phyloP scores from a whole-genome alignment of 2,329 filamentous ascomycete genomes.

The Botrytis cinerea region DNA sequence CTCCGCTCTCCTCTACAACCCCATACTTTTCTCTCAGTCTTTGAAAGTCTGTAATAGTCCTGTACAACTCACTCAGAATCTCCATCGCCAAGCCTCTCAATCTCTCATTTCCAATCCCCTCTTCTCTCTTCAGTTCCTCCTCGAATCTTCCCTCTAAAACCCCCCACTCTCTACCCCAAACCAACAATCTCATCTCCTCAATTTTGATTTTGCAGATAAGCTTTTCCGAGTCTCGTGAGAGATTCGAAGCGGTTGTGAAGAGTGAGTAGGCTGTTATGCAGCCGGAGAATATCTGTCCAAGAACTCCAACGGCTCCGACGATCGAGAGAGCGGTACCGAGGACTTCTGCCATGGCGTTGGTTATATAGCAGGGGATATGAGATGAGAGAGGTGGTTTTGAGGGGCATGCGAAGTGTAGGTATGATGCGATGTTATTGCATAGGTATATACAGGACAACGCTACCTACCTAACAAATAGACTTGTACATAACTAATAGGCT shows the following conservation, averaged over 20 bases:
- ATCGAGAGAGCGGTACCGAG: constrained; percentile 48
- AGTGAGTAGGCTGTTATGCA: constrained; percentile 50
- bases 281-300: constrained; percentile 51
- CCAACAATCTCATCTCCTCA: constrained; percentile 51
- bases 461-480: not conserved
- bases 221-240: constrained; percentile 48
- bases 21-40: constrained; percentile 49
- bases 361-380: not conserved
- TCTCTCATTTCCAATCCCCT: constrained; percentile 41
- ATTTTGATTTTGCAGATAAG: constrained; percentile 52
- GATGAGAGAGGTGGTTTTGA: not conserved
- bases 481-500: not conserved
- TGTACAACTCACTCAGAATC: constrained; percentile 48
- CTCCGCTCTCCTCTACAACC: constrained; percentile 41
- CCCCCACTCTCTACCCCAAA: constrained; percentile 53
- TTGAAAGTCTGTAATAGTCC: constrained; percentile 49
- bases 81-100: constrained; percentile 46
- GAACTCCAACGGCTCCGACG: constrained; percentile 48
- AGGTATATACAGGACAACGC: not conserved
- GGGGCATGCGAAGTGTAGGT: not conserved
- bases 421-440: not conserved
- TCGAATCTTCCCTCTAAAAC: constrained; percentile 50
- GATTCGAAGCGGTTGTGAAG: constrained; percentile 47
- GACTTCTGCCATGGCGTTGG: constrained; percentile 44
- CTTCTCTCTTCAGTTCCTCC: constrained; percentile 45